phyloP scores from a whole-genome alignment of 108 stramenopile genomes.

The Pelagomonas calceolata region DNA sequence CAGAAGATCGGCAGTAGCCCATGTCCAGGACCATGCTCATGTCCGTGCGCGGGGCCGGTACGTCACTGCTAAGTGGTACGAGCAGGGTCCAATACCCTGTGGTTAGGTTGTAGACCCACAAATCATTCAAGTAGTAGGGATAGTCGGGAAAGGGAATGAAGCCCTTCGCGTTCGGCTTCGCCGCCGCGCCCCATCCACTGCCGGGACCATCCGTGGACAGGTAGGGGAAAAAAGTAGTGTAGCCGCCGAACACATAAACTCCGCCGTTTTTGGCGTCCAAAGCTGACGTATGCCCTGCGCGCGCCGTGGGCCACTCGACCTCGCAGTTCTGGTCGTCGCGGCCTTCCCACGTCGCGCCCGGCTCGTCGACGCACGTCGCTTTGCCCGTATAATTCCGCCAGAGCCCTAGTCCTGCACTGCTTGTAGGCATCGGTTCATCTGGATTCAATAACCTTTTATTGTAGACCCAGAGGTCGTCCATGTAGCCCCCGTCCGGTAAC shows the following conservation, averaged over 20 bases:
- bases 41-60: constrained; percentile 35
- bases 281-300: constrained; percentile 55
- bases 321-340: constrained; percentile 48
- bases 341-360: constrained; percentile 49
- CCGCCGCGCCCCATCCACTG: constrained; percentile 24
- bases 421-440: constrained; percentile 13
- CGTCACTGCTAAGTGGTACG: neutral
- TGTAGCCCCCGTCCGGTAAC: constrained; percentile 58
- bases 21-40: constrained; percentile 16
- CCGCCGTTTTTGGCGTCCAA: constrained; percentile 41
- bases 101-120: constrained; percentile 57
- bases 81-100: constrained; percentile 42
- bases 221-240: constrained; percentile 62
- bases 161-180: constrained; percentile 23
- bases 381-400: constrained; percentile 36
- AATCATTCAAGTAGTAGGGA: constrained; percentile 54
- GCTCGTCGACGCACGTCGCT: constrained; percentile 35
- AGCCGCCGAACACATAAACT: constrained; percentile 67
- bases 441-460: constrained; percentile 9
- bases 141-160: constrained; percentile 44
- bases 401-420: constrained; percentile 14
- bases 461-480: constrained; percentile 63
- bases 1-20: neutral
- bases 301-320: constrained; percentile 47
- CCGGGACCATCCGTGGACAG: constrained; percentile 49